Evolutionary conservation across 371 early-diverging fungal species (phyloP).

Genomic region (Apophysomyces variabilis): DNA sequence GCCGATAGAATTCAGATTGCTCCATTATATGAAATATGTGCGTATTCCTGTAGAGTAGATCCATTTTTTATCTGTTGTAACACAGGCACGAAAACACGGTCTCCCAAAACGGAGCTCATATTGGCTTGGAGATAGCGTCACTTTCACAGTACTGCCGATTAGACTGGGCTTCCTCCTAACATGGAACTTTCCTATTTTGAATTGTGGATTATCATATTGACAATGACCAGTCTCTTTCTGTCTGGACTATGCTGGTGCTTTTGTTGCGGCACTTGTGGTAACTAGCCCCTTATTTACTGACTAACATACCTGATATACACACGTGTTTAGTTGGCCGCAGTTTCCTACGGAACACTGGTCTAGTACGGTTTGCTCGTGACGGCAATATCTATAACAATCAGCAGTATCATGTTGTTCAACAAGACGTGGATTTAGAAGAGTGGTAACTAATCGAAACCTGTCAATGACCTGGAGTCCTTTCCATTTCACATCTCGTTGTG

Average conservation of each 20-base stretch:
- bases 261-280: slow-evolving; percentile 55
- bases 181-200: slow-evolving; percentile 27
- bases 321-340: slow-evolving; percentile 17
- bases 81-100: no score
- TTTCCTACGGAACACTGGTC: slow-evolving; percentile 10
- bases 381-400: slow-evolving; percentile 1
- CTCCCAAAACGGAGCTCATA: no score
- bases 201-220: slow-evolving; percentile 30
- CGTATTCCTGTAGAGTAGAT: no score
- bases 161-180: background rate
- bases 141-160: no score
- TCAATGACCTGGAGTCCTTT: no score
- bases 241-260: slow-evolving; percentile 51
- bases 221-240: slow-evolving; percentile 30
- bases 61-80: no score
- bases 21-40: no score
- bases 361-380: slow-evolving; percentile 1
- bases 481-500: no score
- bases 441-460: slow-evolving; percentile 1
- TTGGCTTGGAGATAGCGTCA: no score
- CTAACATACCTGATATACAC: background rate
- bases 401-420: slow-evolving; percentile 16
- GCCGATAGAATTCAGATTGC: no score
- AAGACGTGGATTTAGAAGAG: slow-evolving; percentile 8
- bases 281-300: background rate